A percentile compares a stretch with the other conserved stretches of the same genome.
Conservation (phyloP, 2,329 filamentous ascomycete genomes). For the Beauveria brongniartii region DNA sequence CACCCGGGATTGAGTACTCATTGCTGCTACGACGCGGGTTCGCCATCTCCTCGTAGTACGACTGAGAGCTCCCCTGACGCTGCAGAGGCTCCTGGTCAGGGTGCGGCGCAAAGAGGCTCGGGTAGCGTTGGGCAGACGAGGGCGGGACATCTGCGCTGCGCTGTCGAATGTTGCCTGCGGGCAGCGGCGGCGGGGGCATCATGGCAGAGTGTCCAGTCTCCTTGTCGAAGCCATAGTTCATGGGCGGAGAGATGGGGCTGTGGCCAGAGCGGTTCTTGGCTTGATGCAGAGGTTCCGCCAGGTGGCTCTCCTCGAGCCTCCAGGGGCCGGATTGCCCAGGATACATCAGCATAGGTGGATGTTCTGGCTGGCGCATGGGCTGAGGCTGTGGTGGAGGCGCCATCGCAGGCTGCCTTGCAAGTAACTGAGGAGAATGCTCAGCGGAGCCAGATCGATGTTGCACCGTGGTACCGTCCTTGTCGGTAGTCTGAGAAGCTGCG, state of each 20-base stretch:
- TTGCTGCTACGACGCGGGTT: slow-evolving; percentile 31
- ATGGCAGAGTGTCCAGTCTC: slow-evolving; percentile 33
- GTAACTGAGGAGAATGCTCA: neutral
- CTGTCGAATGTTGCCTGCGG: slow-evolving; percentile 14
- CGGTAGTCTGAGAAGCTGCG: neutral
- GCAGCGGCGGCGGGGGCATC: slow-evolving; percentile 7
- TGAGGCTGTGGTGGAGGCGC: neutral
- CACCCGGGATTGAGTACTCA: slow-evolving; percentile 30
- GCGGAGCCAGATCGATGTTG: neutral
- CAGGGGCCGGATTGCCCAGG: slow-evolving; percentile 33
- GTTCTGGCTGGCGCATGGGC: neutral
- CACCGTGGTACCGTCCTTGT: neutral
- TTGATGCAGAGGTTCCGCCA: slow-evolving; percentile 39
- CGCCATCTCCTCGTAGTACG: slow-evolving; percentile 22
- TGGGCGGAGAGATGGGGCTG: slow-evolving; percentile 18
- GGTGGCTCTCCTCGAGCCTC: slow-evolving; percentile 47
- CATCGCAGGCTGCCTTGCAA: neutral
- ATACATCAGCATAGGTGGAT: slow-evolving; percentile 15
- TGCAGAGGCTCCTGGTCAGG: slow-evolving; percentile 5
- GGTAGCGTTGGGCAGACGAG: slow-evolving; percentile 42
- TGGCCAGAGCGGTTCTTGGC: slow-evolving; percentile 27
- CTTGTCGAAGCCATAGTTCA: slow-evolving; percentile 39
- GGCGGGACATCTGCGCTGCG: slow-evolving; percentile 36
- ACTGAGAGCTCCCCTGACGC: neutral
- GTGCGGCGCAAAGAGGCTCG: slow-evolving; percentile 34